Evolutionary conservation across 441 rosid genomes (phyloP).

Genomic region (Populus hybrid): DNA sequence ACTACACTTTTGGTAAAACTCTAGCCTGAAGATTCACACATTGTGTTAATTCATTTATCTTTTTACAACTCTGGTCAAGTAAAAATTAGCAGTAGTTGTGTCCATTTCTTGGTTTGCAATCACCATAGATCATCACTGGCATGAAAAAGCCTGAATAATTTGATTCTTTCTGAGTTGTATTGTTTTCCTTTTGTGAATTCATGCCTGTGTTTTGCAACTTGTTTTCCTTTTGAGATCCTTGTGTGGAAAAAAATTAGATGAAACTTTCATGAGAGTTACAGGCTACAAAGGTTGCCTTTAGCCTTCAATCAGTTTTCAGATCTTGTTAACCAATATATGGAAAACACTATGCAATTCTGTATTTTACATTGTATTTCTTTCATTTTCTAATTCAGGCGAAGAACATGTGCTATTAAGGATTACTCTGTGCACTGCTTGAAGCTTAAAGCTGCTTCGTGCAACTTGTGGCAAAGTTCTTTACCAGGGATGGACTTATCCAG

Average conservation of each 20-base stretch:
- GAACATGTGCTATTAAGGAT: constrained; percentile 52
- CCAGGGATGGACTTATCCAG: constrained; percentile 32
- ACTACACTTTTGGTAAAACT: not conserved
- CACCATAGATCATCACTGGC: not conserved
- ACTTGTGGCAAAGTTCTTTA: constrained; percentile 54
- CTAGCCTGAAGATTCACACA: not conserved
- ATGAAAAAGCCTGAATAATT: not conserved
- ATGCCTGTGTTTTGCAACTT: not conserved
- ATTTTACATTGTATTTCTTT: not conserved
- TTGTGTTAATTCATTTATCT: not conserved
- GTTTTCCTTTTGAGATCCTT: not conserved
- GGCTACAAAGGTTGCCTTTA: not conserved
- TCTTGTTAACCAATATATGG: not conserved
- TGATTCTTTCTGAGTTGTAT: not conserved
- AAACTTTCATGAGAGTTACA: not conserved
- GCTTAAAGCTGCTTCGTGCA: constrained; percentile 54
- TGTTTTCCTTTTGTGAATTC: not conserved
- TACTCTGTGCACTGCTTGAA: constrained; percentile 44
- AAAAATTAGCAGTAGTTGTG: not conserved
- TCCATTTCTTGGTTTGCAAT: not conserved
- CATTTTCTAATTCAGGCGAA: constrained; percentile 38
- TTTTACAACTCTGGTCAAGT: not conserved
- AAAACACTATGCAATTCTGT: not conserved
- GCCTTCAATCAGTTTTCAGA: not conserved
- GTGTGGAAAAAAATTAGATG: not conserved